A percentile compares a stretch with the other conserved stretches of the same genome.
Conservation (phyloP, 2,329 filamentous ascomycete species). For the Dryadomyces quercus-mongolicae region DNA sequence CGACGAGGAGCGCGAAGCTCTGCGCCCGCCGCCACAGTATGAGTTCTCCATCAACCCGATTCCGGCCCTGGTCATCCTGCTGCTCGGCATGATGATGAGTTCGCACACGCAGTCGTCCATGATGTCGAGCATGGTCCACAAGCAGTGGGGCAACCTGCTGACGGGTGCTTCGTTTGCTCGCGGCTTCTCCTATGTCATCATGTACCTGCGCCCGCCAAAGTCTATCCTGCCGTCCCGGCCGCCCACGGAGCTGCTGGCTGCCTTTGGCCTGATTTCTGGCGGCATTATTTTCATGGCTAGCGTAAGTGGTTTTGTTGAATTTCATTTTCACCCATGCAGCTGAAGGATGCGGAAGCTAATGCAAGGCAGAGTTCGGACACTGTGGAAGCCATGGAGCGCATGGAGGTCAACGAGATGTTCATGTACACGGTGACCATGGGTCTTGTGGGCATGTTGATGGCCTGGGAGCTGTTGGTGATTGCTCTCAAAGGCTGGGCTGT, state of each 20-base stretch:
- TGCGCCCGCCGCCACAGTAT: constrained; percentile 54
- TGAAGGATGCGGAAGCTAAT: neutral
- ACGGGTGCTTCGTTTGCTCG: constrained; percentile 70
- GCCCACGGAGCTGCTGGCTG: constrained; percentile 75
- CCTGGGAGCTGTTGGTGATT: constrained; percentile 66
- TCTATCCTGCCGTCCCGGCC: constrained; percentile 74
- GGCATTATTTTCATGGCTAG: constrained; percentile 90
- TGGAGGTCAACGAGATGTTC: constrained; percentile 81
- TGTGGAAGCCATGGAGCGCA: constrained; percentile 62
- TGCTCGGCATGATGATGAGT: constrained; percentile 91
- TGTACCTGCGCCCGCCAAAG: constrained; percentile 69
- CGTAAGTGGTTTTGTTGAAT: constrained; percentile 34
- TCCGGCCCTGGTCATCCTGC: constrained; percentile 72
- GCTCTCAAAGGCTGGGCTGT: constrained; percentile 82
- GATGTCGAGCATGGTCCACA: constrained; percentile 84
- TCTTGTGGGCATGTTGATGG: constrained; percentile 70
- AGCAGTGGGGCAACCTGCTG: constrained; percentile 83
- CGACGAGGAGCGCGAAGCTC: constrained; percentile 34
- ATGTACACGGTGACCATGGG: constrained; percentile 84
- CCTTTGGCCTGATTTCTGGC: constrained; percentile 79
- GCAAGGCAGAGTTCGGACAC: constrained; percentile 55
- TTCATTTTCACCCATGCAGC: neutral
- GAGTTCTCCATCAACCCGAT: constrained; percentile 75
- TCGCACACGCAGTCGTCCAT: constrained; percentile 76
- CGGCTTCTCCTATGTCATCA: constrained; percentile 63